Evolutionary conservation across 768 basidiomycete genomes (phyloP), one percentile per base, ranked within the genome.

Genomic region (Amanita thiersii): DNA sequence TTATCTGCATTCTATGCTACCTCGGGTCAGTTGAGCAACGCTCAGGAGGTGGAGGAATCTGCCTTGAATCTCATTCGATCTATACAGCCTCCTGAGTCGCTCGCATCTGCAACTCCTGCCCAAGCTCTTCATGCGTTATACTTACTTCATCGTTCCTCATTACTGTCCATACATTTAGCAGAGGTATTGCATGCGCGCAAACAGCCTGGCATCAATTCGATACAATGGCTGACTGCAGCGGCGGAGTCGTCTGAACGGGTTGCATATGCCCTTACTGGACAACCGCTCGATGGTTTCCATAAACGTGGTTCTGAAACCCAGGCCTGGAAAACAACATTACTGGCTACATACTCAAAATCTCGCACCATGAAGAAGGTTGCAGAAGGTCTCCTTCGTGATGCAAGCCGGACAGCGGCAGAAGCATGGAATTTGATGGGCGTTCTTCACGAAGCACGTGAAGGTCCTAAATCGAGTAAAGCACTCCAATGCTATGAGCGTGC

Each of bases 351-450:
- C 56, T 46, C 54, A 1, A 62, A 66, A 41, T 79, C 77, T 4
- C 58, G 50, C 34, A 62, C 66, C 30, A 72, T 85, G 66, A 65
- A 59, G 41, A 69, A 64, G 40, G 72, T 75, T 5, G 81, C 86
- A 19, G 58, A 52, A 32, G 65, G 64, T 39, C 60, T 87, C 11
- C 66, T 87, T 40, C 75, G 79, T 20, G 82, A 87, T 53, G 72
- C 86, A 12, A 72, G 80, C 11, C 66, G 81, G 33, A 76, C 81
- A 19, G 78, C 83, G 11, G 79, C 80, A 0, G 80, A 86, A 57
- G 75, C 83, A 4, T 87, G 83, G 82, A 81, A 76, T 52, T 61
- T 87, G 46, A 65, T 79, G 56, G 86, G 86, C 9, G 61, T 85
- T 29, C 60, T 88, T 5, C 65, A 68, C n/a, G 81, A 86, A 52